Base-by-base conservation (phyloP, 192 early-diverging fungal genomes). In the Linnemannia schmuckeri region DNA sequence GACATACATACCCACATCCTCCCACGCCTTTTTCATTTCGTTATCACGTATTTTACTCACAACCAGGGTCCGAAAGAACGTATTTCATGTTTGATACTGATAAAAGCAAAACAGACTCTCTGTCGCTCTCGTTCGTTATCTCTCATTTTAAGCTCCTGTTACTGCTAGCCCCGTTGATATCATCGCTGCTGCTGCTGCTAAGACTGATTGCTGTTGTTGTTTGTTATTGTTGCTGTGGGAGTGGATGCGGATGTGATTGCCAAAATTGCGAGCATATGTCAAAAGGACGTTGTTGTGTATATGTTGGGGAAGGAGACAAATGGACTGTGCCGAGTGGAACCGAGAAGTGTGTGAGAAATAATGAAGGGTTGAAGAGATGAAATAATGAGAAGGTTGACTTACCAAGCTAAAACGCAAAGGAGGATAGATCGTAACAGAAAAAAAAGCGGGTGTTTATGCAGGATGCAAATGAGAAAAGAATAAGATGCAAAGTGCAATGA, bases 341-440 rank as follows among this genome's bases (percentile, higher is more conserved):
- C 38, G 41, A 72, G n/a, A 40, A 42, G 8, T 9, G 38, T 42
- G 24, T 69, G 33, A 12, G 10, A 69, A 35, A 35, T 13, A 3
- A 30, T 69, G 13, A n/a, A 42, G 27, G 69, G 30, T 22, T 37
- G 30, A 54, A 33, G 30, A 47, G 24, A 78, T 33, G 27, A 35
- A 37, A 37, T 37, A 37, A 37, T 37, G n/a, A 68, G 17, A 54
- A 75, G 4, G n/a, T 24, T 46, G 17, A 76, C 74, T 76, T 82
- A 76, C 74, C 80, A 73, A 73, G 52, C 72, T 1, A 49, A 73
- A 49, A 73, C 15, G 27, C 18, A 41, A 40, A 72, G 41, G n/a
- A 13, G 13, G 41, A n/a, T 4, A 70, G 74, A 88, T 82, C 70
- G 80, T 83, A 78, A 87, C 57, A 73, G 79, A 72, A 57, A 72